These are phyloP conservation scores for Xerocomellus dryophilus DNA, from an alignment of 768 basidiomycete genomes.

Conservation along the genomic window DNA sequence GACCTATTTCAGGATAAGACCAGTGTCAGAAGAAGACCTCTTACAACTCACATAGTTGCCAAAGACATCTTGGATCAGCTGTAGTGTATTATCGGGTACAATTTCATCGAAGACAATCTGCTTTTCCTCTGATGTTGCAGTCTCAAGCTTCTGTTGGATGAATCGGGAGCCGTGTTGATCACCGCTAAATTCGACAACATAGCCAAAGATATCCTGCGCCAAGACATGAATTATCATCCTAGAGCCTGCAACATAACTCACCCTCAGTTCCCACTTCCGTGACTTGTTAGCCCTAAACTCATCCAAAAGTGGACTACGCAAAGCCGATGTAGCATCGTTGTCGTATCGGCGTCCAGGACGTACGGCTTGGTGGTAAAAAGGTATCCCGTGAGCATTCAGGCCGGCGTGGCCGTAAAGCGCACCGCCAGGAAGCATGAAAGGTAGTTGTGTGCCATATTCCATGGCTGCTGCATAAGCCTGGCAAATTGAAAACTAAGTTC, in stretches of 20 bases:
- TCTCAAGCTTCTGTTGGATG: constrained; percentile 85
- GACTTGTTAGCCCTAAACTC: constrained; percentile 81
- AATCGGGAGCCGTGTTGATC: constrained; percentile 99
- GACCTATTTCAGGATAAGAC: constrained; percentile 49
- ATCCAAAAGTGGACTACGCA: constrained; percentile 74
- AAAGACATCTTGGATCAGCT: constrained; percentile 88
- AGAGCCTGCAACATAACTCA: constrained; percentile 33
- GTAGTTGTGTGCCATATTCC: constrained; percentile 49
- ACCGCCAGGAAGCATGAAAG: constrained; percentile 44
- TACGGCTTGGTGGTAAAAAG: constrained; percentile 37
- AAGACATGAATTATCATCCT: constrained; percentile 1
- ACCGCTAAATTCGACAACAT: constrained; percentile 86
- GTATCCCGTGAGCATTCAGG: constrained; percentile 33
- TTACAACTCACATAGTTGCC: constrained; percentile 81
- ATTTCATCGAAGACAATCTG: constrained; percentile 85
- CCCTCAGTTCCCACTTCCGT: constrained; percentile 78
- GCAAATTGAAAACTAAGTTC: not conserved
- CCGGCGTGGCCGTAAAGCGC: constrained; percentile 43
- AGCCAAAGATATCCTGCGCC: constrained; percentile 76
- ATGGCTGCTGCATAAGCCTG: constrained; percentile 43
- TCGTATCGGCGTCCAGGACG: constrained; percentile 49
- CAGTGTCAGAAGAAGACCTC: not conserved
- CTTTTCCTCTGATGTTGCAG: constrained; percentile 74
- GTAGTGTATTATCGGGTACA: constrained; percentile 66
- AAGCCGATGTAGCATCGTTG: constrained; percentile 33